Evolutionary conservation across 2,329 filamentous ascomycete genomes (phyloP), one percentile per base, ranked within the genome.

Genomic region (Neopestalotiopsis sp.): DNA sequence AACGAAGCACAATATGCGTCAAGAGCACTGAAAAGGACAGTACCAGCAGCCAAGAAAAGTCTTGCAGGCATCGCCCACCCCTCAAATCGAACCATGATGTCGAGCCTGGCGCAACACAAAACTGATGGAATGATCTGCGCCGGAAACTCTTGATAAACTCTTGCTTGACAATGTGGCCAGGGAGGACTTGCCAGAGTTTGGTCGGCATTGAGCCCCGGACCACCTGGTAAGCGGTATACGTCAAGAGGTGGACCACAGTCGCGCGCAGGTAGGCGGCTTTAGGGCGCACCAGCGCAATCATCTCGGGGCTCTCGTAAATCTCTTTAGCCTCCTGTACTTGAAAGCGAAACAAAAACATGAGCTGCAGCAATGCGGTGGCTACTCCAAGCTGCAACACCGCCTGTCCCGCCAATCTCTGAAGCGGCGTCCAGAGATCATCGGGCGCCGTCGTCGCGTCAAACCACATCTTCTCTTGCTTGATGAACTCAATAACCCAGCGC

Each of bases 151-250:
- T 28, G 10, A 62, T 13, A 7, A 40, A 13, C n/a, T 62, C 59
- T 13, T 20, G 13, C 32, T 62, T 62, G 59, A 62, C 9, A 5
- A 52, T 40, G 1, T 49, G 20, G 1, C 62, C 40, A 5, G 12
- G 62, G 12, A 24, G 10, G 24, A 24, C 38, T n/a, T n/a, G 9
- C 40, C 62, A 49, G 10, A 45, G 4, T 17, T 13, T 12, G 40
- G 7, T 10, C 12, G 49, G 34, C 2, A 66, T 24, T 1, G 12
- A 9, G n/a, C 69, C 42, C 32, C 68, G 73, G 28, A 70, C 66
- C 1, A 75, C 12, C 40, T 77, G 76, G 60, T 77, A 76, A 1
- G 72, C 72, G 17, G 74, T 77, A 30, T 73, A 74, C 52, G 74
- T 69, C 7, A 77, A 3, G 4, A 77, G 30, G 42, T 77, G 76